Evolutionary conservation across 2,329 filamentous ascomycete genomes (phyloP).

Genomic region (Fusarium humuli): DNA sequence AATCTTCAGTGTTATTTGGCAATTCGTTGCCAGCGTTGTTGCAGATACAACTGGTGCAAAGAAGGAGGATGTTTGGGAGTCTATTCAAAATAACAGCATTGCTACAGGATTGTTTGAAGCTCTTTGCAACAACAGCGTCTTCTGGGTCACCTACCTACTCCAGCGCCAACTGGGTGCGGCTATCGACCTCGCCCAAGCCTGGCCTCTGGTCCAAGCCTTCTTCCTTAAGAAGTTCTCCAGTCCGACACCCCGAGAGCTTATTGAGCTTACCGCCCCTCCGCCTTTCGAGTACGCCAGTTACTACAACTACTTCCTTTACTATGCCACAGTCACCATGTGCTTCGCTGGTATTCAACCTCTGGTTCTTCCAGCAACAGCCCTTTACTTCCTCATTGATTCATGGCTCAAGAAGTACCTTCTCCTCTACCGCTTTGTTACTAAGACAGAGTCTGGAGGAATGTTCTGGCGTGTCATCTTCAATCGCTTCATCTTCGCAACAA

Average conservation of each 20-base stretch:
- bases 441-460: constrained; percentile 92
- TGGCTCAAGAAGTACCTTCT: constrained; percentile 95
- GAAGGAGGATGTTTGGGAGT: constrained; percentile 73
- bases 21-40: constrained; percentile 75
- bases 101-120: constrained; percentile 75
- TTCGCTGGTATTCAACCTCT: constrained; percentile 89
- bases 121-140: constrained; percentile 84
- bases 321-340: constrained; percentile 87
- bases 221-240: constrained; percentile 85
- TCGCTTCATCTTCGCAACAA: constrained; percentile 84
- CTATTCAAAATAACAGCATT: constrained; percentile 73
- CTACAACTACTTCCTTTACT: constrained; percentile 98
- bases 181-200: constrained; percentile 91
- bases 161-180: constrained; percentile 94
- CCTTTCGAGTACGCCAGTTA: constrained; percentile 95
- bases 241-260: constrained; percentile 90
- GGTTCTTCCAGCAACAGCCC: constrained; percentile 83
- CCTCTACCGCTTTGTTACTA: constrained; percentile 95
- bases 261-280: constrained; percentile 91
- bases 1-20: constrained; percentile 85
- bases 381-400: constrained; percentile 90
- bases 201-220: constrained; percentile 85
- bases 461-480: constrained; percentile 96
- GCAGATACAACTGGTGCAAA: constrained; percentile 60
- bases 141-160: constrained; percentile 94